Evolutionary conservation across 192 early-diverging fungal species (phyloP), one percentile per base, ranked within the genome.

Genomic region (Coemansia sp.): DNA sequence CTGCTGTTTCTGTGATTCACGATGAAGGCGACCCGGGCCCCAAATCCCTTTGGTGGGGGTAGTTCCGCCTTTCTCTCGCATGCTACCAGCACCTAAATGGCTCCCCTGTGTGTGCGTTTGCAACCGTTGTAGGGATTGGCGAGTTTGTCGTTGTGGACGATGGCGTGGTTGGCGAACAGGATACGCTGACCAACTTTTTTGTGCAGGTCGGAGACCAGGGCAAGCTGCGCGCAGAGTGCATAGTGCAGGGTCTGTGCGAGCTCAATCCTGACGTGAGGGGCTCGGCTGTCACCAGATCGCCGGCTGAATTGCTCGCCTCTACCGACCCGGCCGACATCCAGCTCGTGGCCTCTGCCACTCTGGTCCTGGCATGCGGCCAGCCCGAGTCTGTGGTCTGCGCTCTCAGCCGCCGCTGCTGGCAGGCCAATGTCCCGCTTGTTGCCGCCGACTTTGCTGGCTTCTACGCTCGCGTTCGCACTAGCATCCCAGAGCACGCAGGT

Each of bases 161-260:
- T 46, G 79, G 82, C 37, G 48, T 62, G 3, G 92, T 96, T 5
- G 74, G 80, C 6, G 85, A 85, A 28, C 59, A 78, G 24, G 95
- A 95, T 60, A 78, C 90, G 40, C 91, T 90, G 33, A 91, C 82
- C 74, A 98, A 97, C 79, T 99, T 99, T 75, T 99, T 99, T 69
- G 80, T 99, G n/a, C 87, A 86, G 33, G 38, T 72, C 9, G 79
- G 77, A 5, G 82, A 84, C 40, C 67, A 91, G 11, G 94, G 93
- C 10, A 72, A 85, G 65, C 71, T 83, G 26, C 85, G 92, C 35
- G 90, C 92, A 1, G 58, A 91, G 66, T 66, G 70, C 21, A 84
- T 89, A 6, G 74, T 81, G 5, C 84, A 86, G 26, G 79, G 91
- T 26, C 86, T 99, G 9, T 69, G 76, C 45, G 94, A 95, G 75